A percentile compares a stretch with the other conserved stretches of the same genome.
phyloP scores from a whole-genome alignment of 2,329 filamentous ascomycete genomes.

The Helotiales sp. region DNA sequence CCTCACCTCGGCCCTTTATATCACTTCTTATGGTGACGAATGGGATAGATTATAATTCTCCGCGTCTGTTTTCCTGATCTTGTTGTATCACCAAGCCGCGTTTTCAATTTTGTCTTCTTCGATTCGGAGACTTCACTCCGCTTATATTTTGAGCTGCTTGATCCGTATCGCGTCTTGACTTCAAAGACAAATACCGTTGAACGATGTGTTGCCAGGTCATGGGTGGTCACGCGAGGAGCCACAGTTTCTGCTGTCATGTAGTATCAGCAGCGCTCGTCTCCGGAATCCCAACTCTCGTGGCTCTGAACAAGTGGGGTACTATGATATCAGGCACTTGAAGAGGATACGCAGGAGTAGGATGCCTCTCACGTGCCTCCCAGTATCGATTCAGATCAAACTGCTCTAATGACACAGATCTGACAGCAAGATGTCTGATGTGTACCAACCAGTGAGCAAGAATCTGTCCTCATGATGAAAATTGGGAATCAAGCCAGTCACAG shows the following conservation, averaged over 20 bases:
- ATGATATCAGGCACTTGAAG: not conserved
- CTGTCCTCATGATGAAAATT: not conserved
- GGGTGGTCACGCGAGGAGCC: not conserved
- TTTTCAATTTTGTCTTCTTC: not conserved
- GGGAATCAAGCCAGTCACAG: not conserved
- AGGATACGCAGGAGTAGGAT: not conserved
- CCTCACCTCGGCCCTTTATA: not conserved
- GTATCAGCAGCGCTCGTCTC: constrained; percentile 9
- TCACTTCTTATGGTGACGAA: not conserved
- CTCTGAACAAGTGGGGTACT: constrained; percentile 1
- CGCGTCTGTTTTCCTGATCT: not conserved
- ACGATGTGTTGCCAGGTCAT: not conserved
- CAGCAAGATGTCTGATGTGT: not conserved
- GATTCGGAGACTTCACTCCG: not conserved
- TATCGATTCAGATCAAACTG: not conserved
- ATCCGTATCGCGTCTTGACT: not conserved
- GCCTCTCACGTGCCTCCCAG: not conserved
- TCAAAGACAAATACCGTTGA: not conserved
- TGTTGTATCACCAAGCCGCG: not conserved
- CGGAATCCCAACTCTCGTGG: not conserved
- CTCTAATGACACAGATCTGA: not conserved
- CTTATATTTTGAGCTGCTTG: not conserved
- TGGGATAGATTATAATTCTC: not conserved
- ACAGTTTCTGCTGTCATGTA: not conserved
- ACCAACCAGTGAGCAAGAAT: not conserved